Evolutionary conservation across 208 protist species (phyloP).

Genomic region (Acanthamoeba sp.): DNA sequence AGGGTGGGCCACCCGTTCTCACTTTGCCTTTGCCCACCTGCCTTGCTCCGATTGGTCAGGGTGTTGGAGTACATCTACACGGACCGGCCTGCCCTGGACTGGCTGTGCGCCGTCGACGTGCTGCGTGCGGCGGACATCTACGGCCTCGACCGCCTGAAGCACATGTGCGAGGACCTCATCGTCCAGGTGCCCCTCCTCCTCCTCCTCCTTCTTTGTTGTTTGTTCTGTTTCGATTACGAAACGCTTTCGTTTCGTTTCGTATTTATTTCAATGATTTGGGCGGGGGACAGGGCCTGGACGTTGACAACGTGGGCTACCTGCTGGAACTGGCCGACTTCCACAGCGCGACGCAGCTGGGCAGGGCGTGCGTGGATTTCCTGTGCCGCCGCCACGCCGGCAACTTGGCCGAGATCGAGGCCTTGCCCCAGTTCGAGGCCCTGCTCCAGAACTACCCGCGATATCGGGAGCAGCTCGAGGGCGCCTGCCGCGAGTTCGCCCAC

Average conservation of each 20-base stretch:
- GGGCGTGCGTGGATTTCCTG: background rate
- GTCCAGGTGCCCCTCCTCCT: background rate
- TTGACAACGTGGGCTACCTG: background rate
- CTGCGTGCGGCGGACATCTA: background rate
- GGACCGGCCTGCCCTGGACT: background rate
- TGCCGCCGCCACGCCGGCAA: background rate
- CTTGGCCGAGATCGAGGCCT: background rate
- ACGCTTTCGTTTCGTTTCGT: no score
- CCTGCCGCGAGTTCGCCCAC: background rate
- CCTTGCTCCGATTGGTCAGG: no score
- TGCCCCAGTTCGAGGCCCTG: background rate
- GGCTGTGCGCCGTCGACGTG: constrained; percentile 12
- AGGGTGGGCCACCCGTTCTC: no score
- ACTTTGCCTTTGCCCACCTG: no score
- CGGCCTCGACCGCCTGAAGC: constrained; percentile 2
- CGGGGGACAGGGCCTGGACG: background rate
- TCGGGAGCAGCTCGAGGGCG: background rate
- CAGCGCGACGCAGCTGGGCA: background rate
- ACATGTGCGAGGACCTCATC: constrained; percentile 4
- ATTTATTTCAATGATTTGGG: no score
- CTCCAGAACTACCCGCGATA: background rate
- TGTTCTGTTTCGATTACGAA: background rate
- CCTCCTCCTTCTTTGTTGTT: background rate
- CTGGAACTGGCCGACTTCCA: constrained; percentile 14
- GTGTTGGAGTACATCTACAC: constrained; percentile 19